These are phyloP conservation scores for Euryodendron excelsum DNA, from an alignment of 148 eudicot genomes.

Conservation along the genomic window DNA sequence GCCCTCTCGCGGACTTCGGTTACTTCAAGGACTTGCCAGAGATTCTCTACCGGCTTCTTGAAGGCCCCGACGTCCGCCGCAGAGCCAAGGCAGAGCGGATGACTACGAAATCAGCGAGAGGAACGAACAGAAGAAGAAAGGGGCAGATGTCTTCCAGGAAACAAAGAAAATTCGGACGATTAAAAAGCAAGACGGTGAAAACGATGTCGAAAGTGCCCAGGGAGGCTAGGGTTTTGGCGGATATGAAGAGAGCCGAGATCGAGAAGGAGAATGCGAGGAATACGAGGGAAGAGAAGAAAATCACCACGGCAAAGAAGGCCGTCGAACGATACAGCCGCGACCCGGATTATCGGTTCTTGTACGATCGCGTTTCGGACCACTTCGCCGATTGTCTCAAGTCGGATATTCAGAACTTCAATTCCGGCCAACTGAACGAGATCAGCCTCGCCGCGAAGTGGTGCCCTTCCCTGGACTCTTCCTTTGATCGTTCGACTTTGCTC, in stretches of 20 bases:
- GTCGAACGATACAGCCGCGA: conserved; percentile 3
- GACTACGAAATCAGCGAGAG: background rate
- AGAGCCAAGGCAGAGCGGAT: background rate
- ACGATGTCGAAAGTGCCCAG: background rate
- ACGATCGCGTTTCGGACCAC: background rate
- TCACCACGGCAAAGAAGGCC: background rate
- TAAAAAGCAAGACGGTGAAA: background rate
- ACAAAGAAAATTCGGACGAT: background rate
- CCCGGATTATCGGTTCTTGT: background rate
- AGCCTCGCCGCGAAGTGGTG: background rate
- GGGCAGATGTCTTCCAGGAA: background rate
- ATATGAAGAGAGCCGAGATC: background rate
- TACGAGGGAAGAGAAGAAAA: background rate
- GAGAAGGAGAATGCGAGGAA: background rate
- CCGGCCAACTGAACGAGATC: background rate
- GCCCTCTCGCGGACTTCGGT: background rate
- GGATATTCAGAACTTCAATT: background rate
- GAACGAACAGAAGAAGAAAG: background rate
- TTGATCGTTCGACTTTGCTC: background rate
- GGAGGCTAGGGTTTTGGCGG: background rate
- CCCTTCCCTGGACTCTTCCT: background rate
- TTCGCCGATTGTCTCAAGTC: background rate
- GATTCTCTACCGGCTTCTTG: background rate
- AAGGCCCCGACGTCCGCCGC: background rate
- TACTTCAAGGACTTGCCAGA: conserved; percentile 8